A percentile compares a stretch with the other conserved stretches of the same genome.
phyloP scores from a whole-genome alignment of 116 monocot species.

The Zostera marina region DNA sequence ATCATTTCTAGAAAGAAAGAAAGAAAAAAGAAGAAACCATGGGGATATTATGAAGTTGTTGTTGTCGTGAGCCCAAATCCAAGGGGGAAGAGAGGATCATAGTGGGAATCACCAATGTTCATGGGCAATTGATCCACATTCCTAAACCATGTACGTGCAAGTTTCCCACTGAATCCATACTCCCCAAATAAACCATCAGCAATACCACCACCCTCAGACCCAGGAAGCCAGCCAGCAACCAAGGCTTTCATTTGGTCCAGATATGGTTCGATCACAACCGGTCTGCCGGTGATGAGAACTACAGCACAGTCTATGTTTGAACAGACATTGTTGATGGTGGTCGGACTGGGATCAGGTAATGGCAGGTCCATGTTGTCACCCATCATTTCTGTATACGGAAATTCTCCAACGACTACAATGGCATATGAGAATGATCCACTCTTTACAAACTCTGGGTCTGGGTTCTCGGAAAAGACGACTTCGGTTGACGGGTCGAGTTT shows the following conservation, averaged over 20 bases:
- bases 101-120: slow-evolving; percentile 47
- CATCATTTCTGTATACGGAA: slow-evolving; percentile 29
- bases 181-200: slow-evolving; percentile 52
- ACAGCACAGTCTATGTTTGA: slow-evolving; percentile 28
- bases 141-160: slow-evolving; percentile 50
- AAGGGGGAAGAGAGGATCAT: slow-evolving; percentile 53
- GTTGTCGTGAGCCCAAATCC: slow-evolving; percentile 43
- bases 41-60: too few species aligned
- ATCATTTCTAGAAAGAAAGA: too few species aligned
- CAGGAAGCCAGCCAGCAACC: slow-evolving; percentile 61
- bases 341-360: slow-evolving; percentile 30
- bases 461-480: slow-evolving; percentile 34
- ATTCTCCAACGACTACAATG: slow-evolving; percentile 46
- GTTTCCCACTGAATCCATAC: slow-evolving; percentile 41
- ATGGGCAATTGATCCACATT: slow-evolving; percentile 46
- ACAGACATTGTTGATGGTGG: slow-evolving; percentile 32
- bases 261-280: slow-evolving; percentile 37
- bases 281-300: slow-evolving; percentile 40
- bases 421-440: slow-evolving; percentile 24
- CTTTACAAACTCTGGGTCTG: slow-evolving; percentile 14
- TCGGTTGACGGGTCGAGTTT: slow-evolving; percentile 28
- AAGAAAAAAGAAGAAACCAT: too few species aligned
- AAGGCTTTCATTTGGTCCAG: slow-evolving; percentile 27
- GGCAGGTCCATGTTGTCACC: slow-evolving; percentile 49
- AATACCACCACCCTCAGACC: slow-evolving; percentile 44